Evolutionary conservation across 148 eudicot species (phyloP).

Genomic region (Nyssa sinensis): DNA sequence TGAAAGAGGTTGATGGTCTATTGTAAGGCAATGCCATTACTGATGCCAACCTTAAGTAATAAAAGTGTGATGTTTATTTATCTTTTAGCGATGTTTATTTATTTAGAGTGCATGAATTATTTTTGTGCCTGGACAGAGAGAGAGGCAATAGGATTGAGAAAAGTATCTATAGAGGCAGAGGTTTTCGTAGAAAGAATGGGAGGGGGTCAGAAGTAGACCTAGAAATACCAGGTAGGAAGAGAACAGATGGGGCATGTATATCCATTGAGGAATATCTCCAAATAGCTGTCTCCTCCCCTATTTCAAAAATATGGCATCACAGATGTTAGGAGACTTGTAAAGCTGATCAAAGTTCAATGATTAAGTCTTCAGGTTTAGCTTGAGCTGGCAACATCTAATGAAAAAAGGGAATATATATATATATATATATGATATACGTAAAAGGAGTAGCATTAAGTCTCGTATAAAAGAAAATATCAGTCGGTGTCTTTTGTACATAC

Average conservation of each 20-base stretch:
- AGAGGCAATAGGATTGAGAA: background rate
- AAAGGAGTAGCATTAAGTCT: background rate
- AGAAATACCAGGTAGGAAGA: too few relatives aligned
- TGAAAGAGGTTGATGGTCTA: background rate
- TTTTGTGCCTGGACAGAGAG: background rate
- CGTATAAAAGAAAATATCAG: background rate
- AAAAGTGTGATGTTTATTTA: background rate
- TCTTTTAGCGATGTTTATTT: background rate
- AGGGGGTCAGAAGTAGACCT: too few relatives aligned
- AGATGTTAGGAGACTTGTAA: too few relatives aligned
- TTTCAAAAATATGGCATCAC: too few relatives aligned
- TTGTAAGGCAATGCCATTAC: background rate
- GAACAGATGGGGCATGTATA: too few relatives aligned
- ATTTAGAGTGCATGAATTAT: background rate
- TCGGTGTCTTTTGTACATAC: background rate
- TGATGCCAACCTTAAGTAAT: background rate
- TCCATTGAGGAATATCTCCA: too few relatives aligned
- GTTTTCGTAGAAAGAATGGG: background rate
- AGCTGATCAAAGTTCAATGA: too few relatives aligned
- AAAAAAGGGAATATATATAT: too few relatives aligned
- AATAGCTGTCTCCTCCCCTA: too few relatives aligned
- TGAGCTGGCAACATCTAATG: too few relatives aligned
- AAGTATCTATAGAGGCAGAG: background rate
- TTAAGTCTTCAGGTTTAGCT: too few relatives aligned
- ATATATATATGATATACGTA: too few relatives aligned